phyloP scores from a whole-genome alignment of 495 filamentous ascomycete genomes.

The Thermothielavioides terrestris region DNA sequence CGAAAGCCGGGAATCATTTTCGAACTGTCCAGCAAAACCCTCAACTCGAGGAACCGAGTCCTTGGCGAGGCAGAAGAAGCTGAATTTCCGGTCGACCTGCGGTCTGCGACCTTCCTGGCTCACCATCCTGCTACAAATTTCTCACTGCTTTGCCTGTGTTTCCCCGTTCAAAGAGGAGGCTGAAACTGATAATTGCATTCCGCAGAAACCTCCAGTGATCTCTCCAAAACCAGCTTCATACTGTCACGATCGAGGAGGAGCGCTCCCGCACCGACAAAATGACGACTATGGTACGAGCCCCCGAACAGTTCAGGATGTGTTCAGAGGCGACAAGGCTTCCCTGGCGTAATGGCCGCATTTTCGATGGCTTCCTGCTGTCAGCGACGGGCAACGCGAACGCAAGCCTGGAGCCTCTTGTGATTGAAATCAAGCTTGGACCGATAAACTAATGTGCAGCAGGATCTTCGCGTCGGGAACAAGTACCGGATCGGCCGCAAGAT shows the following conservation, averaged over 20 bases:
- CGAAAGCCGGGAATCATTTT: neutral
- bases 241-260: neutral
- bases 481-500: slow-evolving; percentile 99
- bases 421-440: neutral
- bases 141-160: too few relatives aligned
- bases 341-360: neutral
- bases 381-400: neutral
- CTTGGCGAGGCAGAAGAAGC: slow-evolving; percentile 10
- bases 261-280: slow-evolving; percentile 22
- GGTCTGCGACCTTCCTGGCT: too few relatives aligned
- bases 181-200: too few relatives aligned
- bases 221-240: neutral
- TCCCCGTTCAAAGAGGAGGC: too few relatives aligned
- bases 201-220: too few relatives aligned
- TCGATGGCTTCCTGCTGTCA: neutral
- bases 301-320: neutral
- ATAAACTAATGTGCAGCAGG: slow-evolving; percentile 41
- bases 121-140: too few relatives aligned
- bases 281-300: slow-evolving; percentile 43
- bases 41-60: neutral
- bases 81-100: too few relatives aligned
- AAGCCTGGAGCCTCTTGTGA: neutral
- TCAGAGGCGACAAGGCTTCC: neutral
- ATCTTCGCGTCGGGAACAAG: slow-evolving; percentile 99
- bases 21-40: neutral